phyloP scores from a whole-genome alignment of 768 basidiomycete species.

The Boletus tylopilopsis region DNA sequence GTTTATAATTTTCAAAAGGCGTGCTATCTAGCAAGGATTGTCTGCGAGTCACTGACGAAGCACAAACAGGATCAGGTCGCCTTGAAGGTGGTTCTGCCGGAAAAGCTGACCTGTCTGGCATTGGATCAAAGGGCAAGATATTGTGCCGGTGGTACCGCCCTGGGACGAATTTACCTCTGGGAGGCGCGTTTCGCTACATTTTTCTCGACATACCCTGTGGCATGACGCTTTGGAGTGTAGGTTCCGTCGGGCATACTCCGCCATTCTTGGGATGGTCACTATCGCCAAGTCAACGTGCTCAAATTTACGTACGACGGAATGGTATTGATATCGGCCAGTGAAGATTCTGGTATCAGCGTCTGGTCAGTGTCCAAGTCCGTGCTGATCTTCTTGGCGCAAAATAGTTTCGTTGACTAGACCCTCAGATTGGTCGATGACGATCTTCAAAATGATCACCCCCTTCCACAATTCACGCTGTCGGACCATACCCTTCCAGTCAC shows the following conservation, averaged over 20 bases:
- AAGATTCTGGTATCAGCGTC: constrained; percentile 85
- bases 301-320: constrained; percentile 81
- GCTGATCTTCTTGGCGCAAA: constrained; percentile 7
- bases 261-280: constrained; percentile 93
- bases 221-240: constrained; percentile 41
- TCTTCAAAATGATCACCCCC: constrained; percentile 66
- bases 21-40: constrained; percentile 10
- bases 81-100: constrained; percentile 82
- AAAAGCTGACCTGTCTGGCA: constrained; percentile 80
- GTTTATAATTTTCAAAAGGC: constrained; percentile 96
- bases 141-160: constrained; percentile 84
- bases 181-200: constrained; percentile 59
- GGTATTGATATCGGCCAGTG: constrained; percentile 79
- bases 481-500: constrained; percentile 93
- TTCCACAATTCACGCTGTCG: constrained; percentile 74
- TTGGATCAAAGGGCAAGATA: constrained; percentile 69
- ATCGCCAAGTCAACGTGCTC: constrained; percentile 80
- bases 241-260: constrained; percentile 90
- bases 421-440: constrained; percentile 72
- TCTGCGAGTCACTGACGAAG: not conserved
- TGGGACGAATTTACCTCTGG: constrained; percentile 94
- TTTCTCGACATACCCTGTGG: not conserved
- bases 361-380: constrained; percentile 86
- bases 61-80: constrained; percentile 78
- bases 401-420: constrained; percentile 10